phyloP scores from a whole-genome alignment of 2,329 filamentous ascomycete species.

The Curvularia eragrostidis region DNA sequence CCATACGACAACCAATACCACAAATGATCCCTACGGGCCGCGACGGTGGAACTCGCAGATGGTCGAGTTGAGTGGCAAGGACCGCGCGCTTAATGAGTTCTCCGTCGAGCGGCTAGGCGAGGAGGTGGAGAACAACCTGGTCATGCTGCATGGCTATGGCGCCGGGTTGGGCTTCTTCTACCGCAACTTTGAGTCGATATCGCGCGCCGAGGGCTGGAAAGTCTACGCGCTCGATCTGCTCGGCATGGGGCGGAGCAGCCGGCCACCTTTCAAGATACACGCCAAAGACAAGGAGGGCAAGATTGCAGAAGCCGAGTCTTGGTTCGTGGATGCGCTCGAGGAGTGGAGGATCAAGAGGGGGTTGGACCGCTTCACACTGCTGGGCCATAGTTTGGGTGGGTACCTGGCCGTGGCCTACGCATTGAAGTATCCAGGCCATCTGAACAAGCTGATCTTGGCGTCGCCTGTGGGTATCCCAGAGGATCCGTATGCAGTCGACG shows the following conservation, averaged over 20 bases:
- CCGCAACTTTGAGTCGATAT: conserved; percentile 92
- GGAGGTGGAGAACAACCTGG: conserved; percentile 80
- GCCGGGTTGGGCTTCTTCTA: conserved; percentile 98
- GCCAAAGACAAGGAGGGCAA: conserved; percentile 81
- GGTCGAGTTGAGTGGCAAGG: conserved; percentile 82
- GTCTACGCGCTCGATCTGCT: conserved; percentile 94
- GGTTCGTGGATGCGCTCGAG: conserved; percentile 95
- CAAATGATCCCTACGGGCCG: conserved; percentile 80
- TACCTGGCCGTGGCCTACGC: conserved; percentile 96
- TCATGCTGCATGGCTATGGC: conserved; percentile 97
- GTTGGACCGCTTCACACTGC: conserved; percentile 89
- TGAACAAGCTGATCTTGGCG: conserved; percentile 95
- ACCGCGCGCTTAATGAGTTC: conserved; percentile 90
- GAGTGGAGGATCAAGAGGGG: conserved; percentile 91
- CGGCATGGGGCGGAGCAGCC: conserved; percentile 88
- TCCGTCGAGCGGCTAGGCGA: conserved; percentile 85
- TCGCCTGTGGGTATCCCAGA: conserved; percentile 95
- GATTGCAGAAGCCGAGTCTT: conserved; percentile 87
- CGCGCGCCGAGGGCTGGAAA: conserved; percentile 79
- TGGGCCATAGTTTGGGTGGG: conserved; percentile 92
- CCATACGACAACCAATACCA: conserved; percentile 55
- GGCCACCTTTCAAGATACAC: conserved; percentile 83
- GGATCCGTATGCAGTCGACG: conserved; percentile 85
- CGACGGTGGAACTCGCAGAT: conserved; percentile 86
- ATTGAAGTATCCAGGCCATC: conserved; percentile 89